Evolutionary conservation across 192 early-diverging fungal genomes (phyloP), one percentile per base, ranked within the genome.

Genomic region (Backusella liffmaniae): DNA sequence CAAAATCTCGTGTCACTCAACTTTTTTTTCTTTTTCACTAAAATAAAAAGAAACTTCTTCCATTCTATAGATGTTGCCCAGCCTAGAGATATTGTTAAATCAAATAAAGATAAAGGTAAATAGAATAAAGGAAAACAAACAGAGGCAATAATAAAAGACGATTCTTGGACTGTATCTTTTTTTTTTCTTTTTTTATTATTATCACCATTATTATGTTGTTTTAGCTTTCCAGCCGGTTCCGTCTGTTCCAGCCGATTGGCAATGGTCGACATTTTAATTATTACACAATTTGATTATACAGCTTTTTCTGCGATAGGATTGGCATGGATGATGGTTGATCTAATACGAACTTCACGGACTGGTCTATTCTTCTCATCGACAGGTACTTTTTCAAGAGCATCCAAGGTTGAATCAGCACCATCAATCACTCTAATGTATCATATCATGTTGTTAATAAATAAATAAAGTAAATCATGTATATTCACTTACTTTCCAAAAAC

Each of bases 251-350:
- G 70, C 70, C 49, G 70, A 71, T 49, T 71, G 70, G 70, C 70
- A 71, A 71, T 71, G 70, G 70, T 71, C 70, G 15, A 71, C 70
- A 18, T 71, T 71, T 39, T 71, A 71, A 70, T 12, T 32, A 66
- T 66, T 13, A 65, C 16, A 4, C 16, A 12, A 66, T 69, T 69
- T 21, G 10, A 36, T 29, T 69, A 69, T 69, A 23, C 35, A 69
- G n/a, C 23, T 37, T 79, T 79, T 12, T 97, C 94, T 9, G 97
- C 96, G 21, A 97, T 82, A 12, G 97, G 97, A 81, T 99, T 99
- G 5, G 97, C 96, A 83, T 98, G 96, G 32, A 99, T 93, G 0
- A 92, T 96, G 10, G 96, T 89, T 0, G 83, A 84, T 72, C 80
- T 79, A 23, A 99, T 91, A 74, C 88, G 85, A 13, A 97, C 87